Conservation (phyloP, 495 filamentous ascomycete genomes). For the Symbiotaphrina buchneri region DNA sequence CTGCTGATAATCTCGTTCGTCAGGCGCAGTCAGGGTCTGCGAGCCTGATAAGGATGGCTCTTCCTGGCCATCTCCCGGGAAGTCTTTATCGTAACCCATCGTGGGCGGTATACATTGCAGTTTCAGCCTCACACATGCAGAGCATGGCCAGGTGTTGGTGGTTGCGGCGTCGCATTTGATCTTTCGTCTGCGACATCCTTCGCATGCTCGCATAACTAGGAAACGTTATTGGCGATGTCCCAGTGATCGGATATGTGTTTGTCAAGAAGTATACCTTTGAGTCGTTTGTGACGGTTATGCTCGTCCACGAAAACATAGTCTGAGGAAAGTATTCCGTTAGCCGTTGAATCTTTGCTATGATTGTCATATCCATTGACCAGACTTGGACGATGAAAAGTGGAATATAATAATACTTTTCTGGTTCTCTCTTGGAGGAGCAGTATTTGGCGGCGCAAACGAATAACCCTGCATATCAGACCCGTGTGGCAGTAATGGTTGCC, state of each 20-base stretch:
- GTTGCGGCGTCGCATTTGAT: conserved; percentile 97
- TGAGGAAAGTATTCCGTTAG: conserved; percentile 20
- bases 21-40: too few species aligned
- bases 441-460: conserved; percentile 32
- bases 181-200: conserved; percentile 76
- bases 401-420: conserved; percentile 48
- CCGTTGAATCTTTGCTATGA: too few species aligned
- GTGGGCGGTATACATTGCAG: conserved; percentile 84
- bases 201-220: conserved; percentile 93
- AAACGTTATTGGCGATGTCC: not conserved
- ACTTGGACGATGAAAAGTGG: too few species aligned
- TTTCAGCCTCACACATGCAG: conserved; percentile 80
- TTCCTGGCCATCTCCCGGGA: conserved; percentile 23
- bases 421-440: conserved; percentile 31
- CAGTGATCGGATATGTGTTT: not conserved
- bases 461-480: conserved; percentile 29
- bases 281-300: conserved; percentile 89
- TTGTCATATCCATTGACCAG: too few species aligned
- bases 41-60: conserved; percentile 8
- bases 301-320: conserved; percentile 99
- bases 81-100: conserved; percentile 64
- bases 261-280: conserved; percentile 54
- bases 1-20: too few species aligned
- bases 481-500: conserved; percentile 33
- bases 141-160: conserved; percentile 95